Base-by-base conservation (phyloP, 2,329 filamentous ascomycete species). In the Dactylellina haptotyla region DNA sequence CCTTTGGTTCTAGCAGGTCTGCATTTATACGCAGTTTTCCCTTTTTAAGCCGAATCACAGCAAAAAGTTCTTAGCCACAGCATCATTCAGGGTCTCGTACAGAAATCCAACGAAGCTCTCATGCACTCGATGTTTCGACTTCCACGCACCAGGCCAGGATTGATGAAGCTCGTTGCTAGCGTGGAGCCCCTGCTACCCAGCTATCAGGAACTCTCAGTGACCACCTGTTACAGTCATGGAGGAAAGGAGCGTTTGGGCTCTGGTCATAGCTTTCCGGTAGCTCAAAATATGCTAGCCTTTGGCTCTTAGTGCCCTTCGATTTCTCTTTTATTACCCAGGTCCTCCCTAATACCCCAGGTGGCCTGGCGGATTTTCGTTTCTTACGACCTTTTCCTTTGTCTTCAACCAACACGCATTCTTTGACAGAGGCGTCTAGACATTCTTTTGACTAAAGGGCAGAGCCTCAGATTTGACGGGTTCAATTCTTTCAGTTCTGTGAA, bases 341-440 rank as follows among this genome's bases (percentile, higher is more conserved):
- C 54, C 39, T 50, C 54, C 51, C 46, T 28, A 54, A 34, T 62
- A 46, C 39, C 62, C 54, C 61, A 37, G 69, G 45, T 54, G 26
- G 25, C 39, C 54, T 51, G 37, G 56, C 18, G 41, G 58, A 54
- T 20, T 61, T 46, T 54, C 18, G 54, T 48, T n/a, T 72, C 58
- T 61, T 54, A 67, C 63, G 43, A 58, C 53, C 28, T 53, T 48
- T 51, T 72, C 30, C 54, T 32, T 72, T 66, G 43, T 41, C 39
- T 73, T 46, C 51, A 28, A 48, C 41, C 32, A 26, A 46, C 16
- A 30, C 34, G 16, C 53, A 54, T 66, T 73, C 69, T 73, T 66
- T 62, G 69, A 66, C 26, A 73, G 69, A 73, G 39, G 61, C 32
- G 25, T 66, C 57, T 61, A 51, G 46, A 54, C 69, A 62, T 57